Percentiles rank a stretch among this genome's conserved stretches.
phyloP scores from a whole-genome alignment of 2,329 filamentous ascomycete genomes.

The Aureobasidium namibiae region DNA sequence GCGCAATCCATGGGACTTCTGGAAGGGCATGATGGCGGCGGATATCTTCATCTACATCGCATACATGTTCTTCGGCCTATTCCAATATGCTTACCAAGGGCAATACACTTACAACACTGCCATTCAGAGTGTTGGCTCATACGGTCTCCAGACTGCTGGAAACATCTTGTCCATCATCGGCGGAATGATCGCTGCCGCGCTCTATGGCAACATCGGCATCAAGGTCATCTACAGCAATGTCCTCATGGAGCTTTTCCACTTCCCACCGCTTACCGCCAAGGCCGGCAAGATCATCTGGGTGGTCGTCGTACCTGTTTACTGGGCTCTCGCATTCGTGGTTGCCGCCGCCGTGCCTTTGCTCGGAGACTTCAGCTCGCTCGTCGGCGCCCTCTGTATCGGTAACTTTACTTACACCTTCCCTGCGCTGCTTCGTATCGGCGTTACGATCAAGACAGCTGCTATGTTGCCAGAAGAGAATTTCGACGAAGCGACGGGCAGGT shows the following conservation, averaged over 20 bases:
- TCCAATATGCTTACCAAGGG: slow-evolving; percentile 41
- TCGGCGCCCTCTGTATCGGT: slow-evolving; percentile 47
- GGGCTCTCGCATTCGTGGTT: slow-evolving; percentile 48
- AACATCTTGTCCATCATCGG: slow-evolving; percentile 34
- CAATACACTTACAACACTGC: slow-evolving; percentile 37
- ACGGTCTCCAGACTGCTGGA: slow-evolving; percentile 32
- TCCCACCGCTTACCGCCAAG: slow-evolving; percentile 41
- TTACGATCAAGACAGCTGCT: slow-evolving; percentile 36
- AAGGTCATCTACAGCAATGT: slow-evolving; percentile 48
- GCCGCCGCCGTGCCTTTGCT: slow-evolving; percentile 45
- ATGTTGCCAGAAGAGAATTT: slow-evolving; percentile 36
- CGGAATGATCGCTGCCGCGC: slow-evolving; percentile 31
- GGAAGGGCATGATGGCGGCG: slow-evolving; percentile 39
- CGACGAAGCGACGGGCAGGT: slow-evolving; percentile 33
- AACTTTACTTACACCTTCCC: slow-evolving; percentile 50
- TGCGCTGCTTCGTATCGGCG: slow-evolving; percentile 40
- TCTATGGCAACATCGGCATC: slow-evolving; percentile 38
- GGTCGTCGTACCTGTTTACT: slow-evolving; percentile 47
- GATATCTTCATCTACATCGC: slow-evolving; percentile 42
- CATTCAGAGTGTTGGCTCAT: slow-evolving; percentile 34
- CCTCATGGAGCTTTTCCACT: slow-evolving; percentile 42
- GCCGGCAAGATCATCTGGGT: slow-evolving; percentile 46
- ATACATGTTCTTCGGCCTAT: slow-evolving; percentile 42
- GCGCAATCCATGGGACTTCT: slow-evolving; percentile 41
- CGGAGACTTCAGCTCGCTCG: slow-evolving; percentile 32